Percentiles rank a stretch among this genome's conserved stretches.
Conservation (phyloP, 768 basidiomycete genomes). For the Hygrocybe punicea region DNA sequence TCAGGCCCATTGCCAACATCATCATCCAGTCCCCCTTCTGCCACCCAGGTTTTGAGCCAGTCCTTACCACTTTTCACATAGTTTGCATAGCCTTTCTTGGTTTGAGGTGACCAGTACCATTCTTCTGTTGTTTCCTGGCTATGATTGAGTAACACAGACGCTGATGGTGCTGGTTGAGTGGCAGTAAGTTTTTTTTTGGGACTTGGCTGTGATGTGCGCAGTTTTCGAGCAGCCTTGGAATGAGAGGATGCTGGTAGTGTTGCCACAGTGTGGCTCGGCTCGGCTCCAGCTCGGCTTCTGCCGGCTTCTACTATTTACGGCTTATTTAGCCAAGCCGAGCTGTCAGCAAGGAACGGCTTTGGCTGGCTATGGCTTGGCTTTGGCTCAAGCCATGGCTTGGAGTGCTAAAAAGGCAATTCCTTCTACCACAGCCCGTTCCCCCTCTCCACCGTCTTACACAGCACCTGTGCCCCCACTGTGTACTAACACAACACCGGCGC, state of each 20-base stretch:
- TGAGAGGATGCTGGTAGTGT: not conserved
- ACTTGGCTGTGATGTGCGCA: not conserved
- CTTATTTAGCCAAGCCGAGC: too few relatives aligned
- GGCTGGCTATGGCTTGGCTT: too few relatives aligned
- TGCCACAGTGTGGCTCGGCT: too few relatives aligned
- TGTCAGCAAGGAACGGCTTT: too few relatives aligned
- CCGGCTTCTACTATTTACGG: too few relatives aligned
- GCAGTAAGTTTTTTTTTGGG: not conserved
- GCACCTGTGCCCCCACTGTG: too few relatives aligned
- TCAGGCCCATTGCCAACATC: not conserved
- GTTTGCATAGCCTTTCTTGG: slow-evolving; percentile 16
- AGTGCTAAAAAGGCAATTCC: too few relatives aligned
- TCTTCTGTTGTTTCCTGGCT: slow-evolving; percentile 17
- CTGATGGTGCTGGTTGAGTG: slow-evolving; percentile 11
- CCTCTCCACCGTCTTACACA: too few relatives aligned
- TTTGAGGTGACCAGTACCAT: slow-evolving; percentile 17
- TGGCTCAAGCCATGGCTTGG: too few relatives aligned
- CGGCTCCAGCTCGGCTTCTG: too few relatives aligned
- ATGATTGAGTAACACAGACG: slow-evolving; percentile 12
- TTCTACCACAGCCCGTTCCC: too few relatives aligned
- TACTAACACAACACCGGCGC: too few relatives aligned
- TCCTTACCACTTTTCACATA: slow-evolving; percentile 19
- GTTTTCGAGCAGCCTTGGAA: not conserved
- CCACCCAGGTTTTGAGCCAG: slow-evolving; percentile 8
- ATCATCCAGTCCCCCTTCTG: not conserved